These are phyloP conservation scores for Neofusicoccum sp. DNA, from an alignment of 2,329 filamentous ascomycete species.

Conservation along the genomic window DNA sequence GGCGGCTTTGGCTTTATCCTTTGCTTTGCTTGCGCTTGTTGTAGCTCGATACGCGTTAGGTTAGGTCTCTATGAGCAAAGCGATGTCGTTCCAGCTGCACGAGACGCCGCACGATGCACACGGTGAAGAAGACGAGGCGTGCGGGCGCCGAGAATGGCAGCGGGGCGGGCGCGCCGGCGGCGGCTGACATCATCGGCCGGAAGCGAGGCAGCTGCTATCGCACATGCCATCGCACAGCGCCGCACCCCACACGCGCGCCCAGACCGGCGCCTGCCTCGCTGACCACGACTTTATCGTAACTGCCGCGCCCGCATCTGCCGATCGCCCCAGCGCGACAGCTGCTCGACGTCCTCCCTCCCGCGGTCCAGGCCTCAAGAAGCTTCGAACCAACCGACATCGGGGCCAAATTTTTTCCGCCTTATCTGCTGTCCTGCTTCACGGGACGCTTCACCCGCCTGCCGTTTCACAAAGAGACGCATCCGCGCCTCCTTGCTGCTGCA, in stretches of 20 bases:
- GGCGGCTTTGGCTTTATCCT: constrained; percentile 9
- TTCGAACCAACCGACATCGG: background rate
- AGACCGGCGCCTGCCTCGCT: background rate
- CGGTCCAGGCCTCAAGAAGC: background rate
- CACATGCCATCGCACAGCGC: background rate
- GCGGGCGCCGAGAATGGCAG: constrained; percentile 5
- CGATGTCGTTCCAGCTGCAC: background rate
- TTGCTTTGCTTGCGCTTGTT: background rate
- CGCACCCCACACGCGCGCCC: constrained; percentile 10
- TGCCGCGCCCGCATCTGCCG: background rate
- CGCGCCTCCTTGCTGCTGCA: background rate
- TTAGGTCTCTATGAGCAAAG: constrained; percentile 8
- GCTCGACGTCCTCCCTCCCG: background rate
- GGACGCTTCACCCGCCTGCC: background rate
- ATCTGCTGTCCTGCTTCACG: background rate
- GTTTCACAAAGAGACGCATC: background rate
- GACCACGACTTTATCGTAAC: constrained; percentile 16
- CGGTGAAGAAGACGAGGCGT: background rate
- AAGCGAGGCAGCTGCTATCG: constrained; percentile 2
- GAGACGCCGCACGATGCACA: background rate
- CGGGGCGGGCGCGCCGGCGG: background rate
- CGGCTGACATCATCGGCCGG: constrained; percentile 9
- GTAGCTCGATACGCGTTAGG: constrained; percentile 5
- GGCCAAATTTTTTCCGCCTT: background rate
- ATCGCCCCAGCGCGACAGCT: background rate